Evolutionary conservation across 2,329 filamentous ascomycete species (phyloP).

Genomic region (Penicillium sp.): DNA sequence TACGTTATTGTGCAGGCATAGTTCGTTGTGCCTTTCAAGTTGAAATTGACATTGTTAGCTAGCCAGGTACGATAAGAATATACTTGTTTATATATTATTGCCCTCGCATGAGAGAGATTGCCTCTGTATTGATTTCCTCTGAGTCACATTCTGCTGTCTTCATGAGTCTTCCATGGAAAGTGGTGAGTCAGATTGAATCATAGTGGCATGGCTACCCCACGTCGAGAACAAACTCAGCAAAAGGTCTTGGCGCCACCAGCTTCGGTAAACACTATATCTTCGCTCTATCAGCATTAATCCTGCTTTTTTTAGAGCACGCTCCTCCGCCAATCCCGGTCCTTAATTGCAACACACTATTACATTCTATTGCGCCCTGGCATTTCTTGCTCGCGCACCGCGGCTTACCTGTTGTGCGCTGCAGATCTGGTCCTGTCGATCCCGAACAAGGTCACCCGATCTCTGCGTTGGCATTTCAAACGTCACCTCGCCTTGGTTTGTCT

Average conservation of each 20-base stretch:
- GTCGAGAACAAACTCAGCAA: neutral
- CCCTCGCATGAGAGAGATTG: neutral
- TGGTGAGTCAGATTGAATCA: slow-evolving; percentile 22
- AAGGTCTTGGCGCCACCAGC: slow-evolving; percentile 12
- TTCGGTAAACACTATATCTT: slow-evolving; percentile 3
- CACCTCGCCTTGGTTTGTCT: slow-evolving; percentile 2
- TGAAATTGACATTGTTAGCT: neutral
- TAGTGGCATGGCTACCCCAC: neutral
- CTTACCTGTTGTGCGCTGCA: slow-evolving; percentile 16
- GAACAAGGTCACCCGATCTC: slow-evolving; percentile 35
- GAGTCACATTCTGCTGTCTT: neutral
- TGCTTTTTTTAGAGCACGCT: neutral
- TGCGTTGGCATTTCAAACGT: slow-evolving; percentile 34
- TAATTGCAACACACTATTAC: neutral
- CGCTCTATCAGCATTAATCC: neutral
- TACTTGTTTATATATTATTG: neutral
- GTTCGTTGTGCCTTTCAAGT: neutral
- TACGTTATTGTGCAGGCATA: neutral
- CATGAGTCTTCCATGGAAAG: neutral
- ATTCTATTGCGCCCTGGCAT: neutral
- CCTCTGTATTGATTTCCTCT: neutral
- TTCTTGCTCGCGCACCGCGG: slow-evolving; percentile 10
- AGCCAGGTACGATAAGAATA: no score
- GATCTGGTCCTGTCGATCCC: slow-evolving; percentile 31
- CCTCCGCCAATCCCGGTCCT: neutral